Conservation (phyloP, 208 protist species). For the Leishmania major region DNA sequence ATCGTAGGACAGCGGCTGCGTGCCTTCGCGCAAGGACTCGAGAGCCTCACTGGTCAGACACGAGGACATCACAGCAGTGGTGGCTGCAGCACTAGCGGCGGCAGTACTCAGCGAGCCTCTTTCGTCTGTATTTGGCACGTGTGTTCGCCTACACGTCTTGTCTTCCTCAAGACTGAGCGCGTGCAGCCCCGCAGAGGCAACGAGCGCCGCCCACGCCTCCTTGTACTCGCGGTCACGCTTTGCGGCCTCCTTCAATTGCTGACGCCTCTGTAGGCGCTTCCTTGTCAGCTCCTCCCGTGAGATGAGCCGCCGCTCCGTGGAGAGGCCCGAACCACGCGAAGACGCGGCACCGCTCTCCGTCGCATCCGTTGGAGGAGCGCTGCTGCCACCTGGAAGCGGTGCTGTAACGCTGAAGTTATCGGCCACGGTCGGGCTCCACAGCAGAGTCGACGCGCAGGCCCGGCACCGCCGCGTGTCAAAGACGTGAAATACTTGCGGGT, state of each 20-base stretch:
- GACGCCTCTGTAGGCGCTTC: background rate
- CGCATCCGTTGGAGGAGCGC: background rate
- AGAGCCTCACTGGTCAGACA: conserved; percentile 12
- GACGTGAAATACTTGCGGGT: background rate
- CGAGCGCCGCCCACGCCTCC: conserved; percentile 3
- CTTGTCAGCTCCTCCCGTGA: background rate
- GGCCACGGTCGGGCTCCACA: background rate
- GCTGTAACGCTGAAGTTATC: background rate
- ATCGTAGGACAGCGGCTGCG: background rate
- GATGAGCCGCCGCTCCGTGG: conserved; percentile 9
- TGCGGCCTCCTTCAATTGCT: conserved; percentile 4
- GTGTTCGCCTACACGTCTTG: background rate
- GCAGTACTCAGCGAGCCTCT: too few relatives aligned
- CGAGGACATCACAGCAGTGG: background rate
- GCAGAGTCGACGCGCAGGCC: background rate
- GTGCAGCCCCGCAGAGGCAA: background rate
- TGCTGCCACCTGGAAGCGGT: background rate
- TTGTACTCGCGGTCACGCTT: conserved; percentile 3
- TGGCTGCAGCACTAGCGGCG: too few relatives aligned
- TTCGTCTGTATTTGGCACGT: background rate
- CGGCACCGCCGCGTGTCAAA: conserved; percentile 8
- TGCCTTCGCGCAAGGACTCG: background rate
- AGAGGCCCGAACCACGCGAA: background rate
- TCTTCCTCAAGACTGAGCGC: background rate
- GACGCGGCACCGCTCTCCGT: background rate